These are phyloP conservation scores for Saccharomycodes ludwigii DNA, from an alignment of 805 yeast species.

Conservation along the genomic window DNA sequence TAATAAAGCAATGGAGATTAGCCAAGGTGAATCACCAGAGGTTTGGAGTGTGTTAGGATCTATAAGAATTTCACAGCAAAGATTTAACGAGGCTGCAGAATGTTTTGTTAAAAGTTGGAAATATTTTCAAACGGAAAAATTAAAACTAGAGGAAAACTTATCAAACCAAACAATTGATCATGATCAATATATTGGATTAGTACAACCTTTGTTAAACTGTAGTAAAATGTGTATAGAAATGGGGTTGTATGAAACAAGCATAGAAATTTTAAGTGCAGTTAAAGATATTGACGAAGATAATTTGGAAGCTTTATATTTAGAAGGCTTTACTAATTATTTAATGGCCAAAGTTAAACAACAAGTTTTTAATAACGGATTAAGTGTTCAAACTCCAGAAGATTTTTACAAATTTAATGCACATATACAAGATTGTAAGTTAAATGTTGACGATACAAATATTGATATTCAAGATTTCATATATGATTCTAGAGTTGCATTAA, in stretches of 20 bases:
- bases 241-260: slow-evolving; percentile 54
- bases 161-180: slow-evolving; percentile 22
- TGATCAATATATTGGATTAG: slow-evolving; percentile 46
- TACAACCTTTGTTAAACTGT: slow-evolving; percentile 63
- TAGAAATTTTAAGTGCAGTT: slow-evolving; percentile 49
- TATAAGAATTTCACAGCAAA: slow-evolving; percentile 79
- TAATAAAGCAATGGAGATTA: slow-evolving; percentile 47
- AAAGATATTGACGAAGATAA: slow-evolving; percentile 78
- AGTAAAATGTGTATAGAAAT: slow-evolving; percentile 69
- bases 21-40: slow-evolving; percentile 52
- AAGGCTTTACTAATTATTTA: slow-evolving; percentile 61
- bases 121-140: slow-evolving; percentile 43
- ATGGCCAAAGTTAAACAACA: slow-evolving; percentile 25
- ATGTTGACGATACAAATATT: slow-evolving; percentile 27
- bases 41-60: slow-evolving; percentile 75
- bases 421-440: slow-evolving; percentile 19
- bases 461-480: slow-evolving; percentile 15
- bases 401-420: slow-evolving; percentile 22
- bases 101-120: slow-evolving; percentile 66
- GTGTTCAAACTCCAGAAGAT: slow-evolving; percentile 16
- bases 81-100: slow-evolving; percentile 54
- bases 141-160: slow-evolving; percentile 30
- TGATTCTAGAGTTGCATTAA: slow-evolving; percentile 28
- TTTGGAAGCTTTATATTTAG: slow-evolving; percentile 71
- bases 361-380: slow-evolving; percentile 12